Percentiles rank a stretch among this genome's conserved stretches.
These are phyloP conservation scores for Udeniomyces megalosporus DNA, from an alignment of 768 basidiomycete genomes.

Conservation along the genomic window DNA sequence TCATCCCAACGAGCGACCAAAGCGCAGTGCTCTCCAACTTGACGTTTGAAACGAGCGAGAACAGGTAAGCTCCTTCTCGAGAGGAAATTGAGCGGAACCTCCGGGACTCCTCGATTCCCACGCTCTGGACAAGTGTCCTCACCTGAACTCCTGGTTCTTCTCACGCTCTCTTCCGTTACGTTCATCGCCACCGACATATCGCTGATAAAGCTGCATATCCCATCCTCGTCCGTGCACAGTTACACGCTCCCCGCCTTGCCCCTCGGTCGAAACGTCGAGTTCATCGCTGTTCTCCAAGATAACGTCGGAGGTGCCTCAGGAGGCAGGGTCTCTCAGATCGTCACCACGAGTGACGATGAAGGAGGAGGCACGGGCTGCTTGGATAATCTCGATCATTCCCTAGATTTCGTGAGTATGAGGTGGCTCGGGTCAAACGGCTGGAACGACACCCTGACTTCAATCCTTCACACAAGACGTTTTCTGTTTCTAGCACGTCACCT, in stretches of 20 bases:
- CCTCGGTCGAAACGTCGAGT: neutral
- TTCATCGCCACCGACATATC: too few species aligned
- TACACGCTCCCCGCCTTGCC: constrained; percentile 4
- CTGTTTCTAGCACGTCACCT: neutral
- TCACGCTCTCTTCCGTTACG: neutral
- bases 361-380: constrained; percentile 2
- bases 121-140: too few species aligned
- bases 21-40: neutral
- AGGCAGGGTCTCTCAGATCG: constrained; percentile 10
- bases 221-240: too few species aligned
- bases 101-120: too few species aligned
- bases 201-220: too few species aligned
- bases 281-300: constrained; percentile 12
- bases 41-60: neutral
- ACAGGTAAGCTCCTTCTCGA: neutral
- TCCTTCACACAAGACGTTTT: neutral
- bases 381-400: neutral
- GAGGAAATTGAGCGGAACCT: too few species aligned
- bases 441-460: too few species aligned
- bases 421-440: too few species aligned
- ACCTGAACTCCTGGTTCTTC: neutral
- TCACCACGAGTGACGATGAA: neutral
- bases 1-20: constrained; percentile 8
- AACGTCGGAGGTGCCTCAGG: neutral
- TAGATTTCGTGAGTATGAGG: constrained; percentile 12